phyloP scores from a whole-genome alignment of 129 eudicot species.

The Arctium minus region DNA sequence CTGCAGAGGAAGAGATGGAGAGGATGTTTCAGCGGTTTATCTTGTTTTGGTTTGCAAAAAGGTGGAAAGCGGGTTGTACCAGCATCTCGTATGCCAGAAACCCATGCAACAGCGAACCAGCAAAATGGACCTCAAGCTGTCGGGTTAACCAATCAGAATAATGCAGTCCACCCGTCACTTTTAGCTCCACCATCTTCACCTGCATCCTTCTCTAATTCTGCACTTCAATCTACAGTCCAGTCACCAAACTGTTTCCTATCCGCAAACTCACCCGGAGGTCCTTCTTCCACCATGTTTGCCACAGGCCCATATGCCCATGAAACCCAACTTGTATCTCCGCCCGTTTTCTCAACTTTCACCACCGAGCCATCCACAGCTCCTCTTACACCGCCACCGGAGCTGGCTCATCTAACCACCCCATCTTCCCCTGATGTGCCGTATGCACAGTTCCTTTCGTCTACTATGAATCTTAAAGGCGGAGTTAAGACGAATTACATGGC shows the following conservation, averaged over 20 bases:
- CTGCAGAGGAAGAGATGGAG: slow-evolving; percentile 93
- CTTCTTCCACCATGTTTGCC: slow-evolving; percentile 76
- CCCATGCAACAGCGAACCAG: slow-evolving; percentile 52
- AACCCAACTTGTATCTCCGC: slow-evolving; percentile 90
- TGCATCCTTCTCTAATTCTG: slow-evolving; percentile 88
- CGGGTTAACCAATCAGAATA: slow-evolving; percentile 53
- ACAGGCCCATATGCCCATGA: slow-evolving; percentile 96
- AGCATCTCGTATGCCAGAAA: slow-evolving; percentile 78
- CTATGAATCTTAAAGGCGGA: slow-evolving; percentile 42
- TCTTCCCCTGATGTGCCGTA: slow-evolving; percentile 98
- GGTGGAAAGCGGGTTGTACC: slow-evolving; percentile 95
- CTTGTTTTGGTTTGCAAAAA: slow-evolving; percentile 85
- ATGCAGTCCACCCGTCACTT: slow-evolving; percentile 53
- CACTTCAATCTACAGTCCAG: slow-evolving; percentile 87
- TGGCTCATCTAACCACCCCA: slow-evolving; percentile 90
- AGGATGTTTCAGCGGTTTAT: slow-evolving; percentile 73
- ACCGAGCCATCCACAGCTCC: slow-evolving; percentile 99
- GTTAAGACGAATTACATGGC: slow-evolving; percentile 42
- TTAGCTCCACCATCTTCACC: slow-evolving; percentile 98
- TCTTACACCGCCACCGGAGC: slow-evolving; percentile 93
- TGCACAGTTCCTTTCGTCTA: slow-evolving; percentile 80
- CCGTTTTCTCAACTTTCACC: slow-evolving; percentile 91
- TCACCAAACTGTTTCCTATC: slow-evolving; percentile 83
- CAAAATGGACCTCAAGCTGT: slow-evolving; percentile 68
- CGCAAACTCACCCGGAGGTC: slow-evolving; percentile 89